Conservation (phyloP, 805 yeast species). For the Candida ficus region DNA sequence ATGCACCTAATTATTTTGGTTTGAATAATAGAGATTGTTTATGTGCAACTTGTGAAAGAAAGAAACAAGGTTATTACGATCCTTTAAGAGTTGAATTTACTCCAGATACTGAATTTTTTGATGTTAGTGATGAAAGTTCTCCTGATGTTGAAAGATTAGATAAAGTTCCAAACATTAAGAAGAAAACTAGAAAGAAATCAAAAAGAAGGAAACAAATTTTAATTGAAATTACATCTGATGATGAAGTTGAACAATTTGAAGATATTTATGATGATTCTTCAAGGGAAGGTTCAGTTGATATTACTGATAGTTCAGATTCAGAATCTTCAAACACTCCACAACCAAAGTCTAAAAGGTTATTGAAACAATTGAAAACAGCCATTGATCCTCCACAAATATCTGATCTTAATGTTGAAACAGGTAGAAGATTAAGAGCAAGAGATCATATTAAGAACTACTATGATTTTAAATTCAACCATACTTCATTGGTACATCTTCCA, state of each 20-base stretch:
- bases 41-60: constrained; percentile 38
- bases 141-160: neutral
- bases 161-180: neutral
- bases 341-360: too few relatives aligned
- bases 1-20: constrained; percentile 41
- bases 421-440: constrained; percentile 14
- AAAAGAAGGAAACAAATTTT: neutral
- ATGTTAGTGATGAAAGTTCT: constrained; percentile 7
- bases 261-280: neutral
- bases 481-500: constrained; percentile 5
- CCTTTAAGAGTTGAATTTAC: constrained; percentile 14
- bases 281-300: neutral
- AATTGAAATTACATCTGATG: constrained; percentile 4
- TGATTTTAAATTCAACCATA: neutral
- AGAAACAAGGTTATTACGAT: constrained; percentile 26
- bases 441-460: neutral
- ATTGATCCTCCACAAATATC: too few relatives aligned
- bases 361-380: too few relatives aligned
- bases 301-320: neutral
- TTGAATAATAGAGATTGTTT: constrained; percentile 36
- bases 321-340: neutral
- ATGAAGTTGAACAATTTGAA: constrained; percentile 6
- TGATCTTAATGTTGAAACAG: too few relatives aligned
- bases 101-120: constrained; percentile 4
- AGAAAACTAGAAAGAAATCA: neutral